Evolutionary conservation across 1,284 basidiomycete species (phyloP).

Genomic region (Cryptococcus sp.): DNA sequence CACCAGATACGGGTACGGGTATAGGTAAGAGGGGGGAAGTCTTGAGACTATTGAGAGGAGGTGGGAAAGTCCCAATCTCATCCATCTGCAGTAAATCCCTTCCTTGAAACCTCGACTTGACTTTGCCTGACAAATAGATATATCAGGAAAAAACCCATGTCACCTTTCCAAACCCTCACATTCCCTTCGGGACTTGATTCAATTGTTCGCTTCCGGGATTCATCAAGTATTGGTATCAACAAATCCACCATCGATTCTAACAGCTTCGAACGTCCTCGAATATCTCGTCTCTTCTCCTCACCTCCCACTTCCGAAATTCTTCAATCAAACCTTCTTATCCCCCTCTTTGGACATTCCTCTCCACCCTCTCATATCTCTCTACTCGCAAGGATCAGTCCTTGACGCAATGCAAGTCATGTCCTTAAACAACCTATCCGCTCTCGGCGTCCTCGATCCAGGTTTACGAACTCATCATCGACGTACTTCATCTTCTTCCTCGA

Average conservation of each 20-base stretch:
- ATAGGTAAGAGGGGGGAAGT: neutral
- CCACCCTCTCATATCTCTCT: slow-evolving; percentile 31
- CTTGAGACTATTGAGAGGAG: neutral
- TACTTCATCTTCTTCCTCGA: slow-evolving; percentile 6
- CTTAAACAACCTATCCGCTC: slow-evolving; percentile 25
- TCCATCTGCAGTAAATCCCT: slow-evolving; percentile 26
- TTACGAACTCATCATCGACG: neutral
- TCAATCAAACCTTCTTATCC: slow-evolving; percentile 17
- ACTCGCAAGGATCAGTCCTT: slow-evolving; percentile 24
- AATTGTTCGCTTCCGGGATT: slow-evolving; percentile 32
- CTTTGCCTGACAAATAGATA: slow-evolving; percentile 16
- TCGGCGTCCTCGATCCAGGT: slow-evolving; percentile 23
- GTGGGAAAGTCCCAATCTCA: slow-evolving; percentile 18
- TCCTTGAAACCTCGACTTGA: neutral
- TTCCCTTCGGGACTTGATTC: slow-evolving; percentile 27
- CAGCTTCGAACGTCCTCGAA: slow-evolving; percentile 23
- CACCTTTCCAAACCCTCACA: slow-evolving; percentile 11
- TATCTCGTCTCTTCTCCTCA: slow-evolving; percentile 20
- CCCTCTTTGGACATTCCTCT: slow-evolving; percentile 17
- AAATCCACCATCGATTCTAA: slow-evolving; percentile 17
- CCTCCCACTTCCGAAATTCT: slow-evolving; percentile 11
- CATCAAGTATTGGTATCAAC: slow-evolving; percentile 27
- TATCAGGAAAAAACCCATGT: slow-evolving; percentile 37
- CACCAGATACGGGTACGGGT: neutral
- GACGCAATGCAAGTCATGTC: slow-evolving; percentile 42